These are phyloP conservation scores for Euphorbia lathyris DNA, from an alignment of 345 rosid genomes.

Conservation along the genomic window DNA sequence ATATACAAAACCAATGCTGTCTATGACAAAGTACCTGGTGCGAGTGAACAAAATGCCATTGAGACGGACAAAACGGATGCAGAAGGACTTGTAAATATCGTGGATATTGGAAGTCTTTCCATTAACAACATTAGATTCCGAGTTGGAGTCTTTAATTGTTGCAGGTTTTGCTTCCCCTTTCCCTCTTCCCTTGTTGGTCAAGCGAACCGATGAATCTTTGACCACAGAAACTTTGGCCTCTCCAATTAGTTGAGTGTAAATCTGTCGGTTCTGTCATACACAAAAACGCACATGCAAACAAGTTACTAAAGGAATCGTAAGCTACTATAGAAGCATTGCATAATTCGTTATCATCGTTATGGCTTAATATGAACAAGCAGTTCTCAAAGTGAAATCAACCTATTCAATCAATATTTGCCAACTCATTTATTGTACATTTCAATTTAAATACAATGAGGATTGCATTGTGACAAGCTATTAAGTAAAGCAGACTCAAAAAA, in stretches of 20 bases:
- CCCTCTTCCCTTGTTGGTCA: slow-evolving; percentile 60
- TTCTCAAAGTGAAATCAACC: not conserved
- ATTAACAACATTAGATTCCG: slow-evolving; percentile 42
- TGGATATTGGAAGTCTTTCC: slow-evolving; percentile 40
- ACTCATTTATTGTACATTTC: not conserved
- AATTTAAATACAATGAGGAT: not conserved
- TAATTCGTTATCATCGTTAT: not conserved
- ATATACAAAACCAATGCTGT: not conserved
- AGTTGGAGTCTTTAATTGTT: slow-evolving; percentile 43
- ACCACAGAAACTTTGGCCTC: slow-evolving; percentile 35
- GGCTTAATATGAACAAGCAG: not conserved
- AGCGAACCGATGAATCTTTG: slow-evolving; percentile 40
- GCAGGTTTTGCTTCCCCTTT: slow-evolving; percentile 48
- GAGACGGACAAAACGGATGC: slow-evolving; percentile 77
- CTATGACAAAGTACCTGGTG: slow-evolving; percentile 55
- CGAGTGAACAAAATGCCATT: slow-evolving; percentile 95
- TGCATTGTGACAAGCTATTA: no score
- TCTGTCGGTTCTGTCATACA: slow-evolving; percentile 64
- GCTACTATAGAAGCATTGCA: not conserved
- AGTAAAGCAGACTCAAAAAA: not conserved
- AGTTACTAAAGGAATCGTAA: not conserved
- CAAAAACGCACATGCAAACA: not conserved
- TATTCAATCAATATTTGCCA: not conserved
- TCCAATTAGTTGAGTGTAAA: slow-evolving; percentile 51
- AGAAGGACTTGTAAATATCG: slow-evolving; percentile 58